Conservation (phyloP, 2,329 filamentous ascomycete species). For the Pleurostoma richardsiae region DNA sequence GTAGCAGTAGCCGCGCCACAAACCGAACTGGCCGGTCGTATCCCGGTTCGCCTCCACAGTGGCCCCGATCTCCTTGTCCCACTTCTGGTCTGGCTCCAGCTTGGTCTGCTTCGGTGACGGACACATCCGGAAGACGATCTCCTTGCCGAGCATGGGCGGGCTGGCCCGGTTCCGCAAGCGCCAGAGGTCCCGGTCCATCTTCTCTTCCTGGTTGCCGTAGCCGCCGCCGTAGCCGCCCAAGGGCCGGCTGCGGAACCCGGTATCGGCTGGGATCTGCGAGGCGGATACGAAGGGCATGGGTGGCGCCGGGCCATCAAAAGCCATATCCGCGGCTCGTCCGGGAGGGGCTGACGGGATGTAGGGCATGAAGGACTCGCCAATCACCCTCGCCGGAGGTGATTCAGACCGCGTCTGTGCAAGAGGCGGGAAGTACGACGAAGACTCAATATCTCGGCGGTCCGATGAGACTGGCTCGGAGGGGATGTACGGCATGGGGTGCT, state of each 20-base stretch:
- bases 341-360: slow-evolving; percentile 21
- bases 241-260: slow-evolving; percentile 30
- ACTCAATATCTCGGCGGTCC: background rate
- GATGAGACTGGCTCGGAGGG: slow-evolving; percentile 19
- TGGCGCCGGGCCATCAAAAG: slow-evolving; percentile 10
- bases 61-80: slow-evolving; percentile 39
- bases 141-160: slow-evolving; percentile 83
- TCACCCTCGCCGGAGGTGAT: slow-evolving; percentile 17
- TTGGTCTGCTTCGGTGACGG: slow-evolving; percentile 79
- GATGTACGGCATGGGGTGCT: slow-evolving; percentile 22
- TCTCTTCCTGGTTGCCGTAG: slow-evolving; percentile 40
- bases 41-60: slow-evolving; percentile 47
- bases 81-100: slow-evolving; percentile 72
- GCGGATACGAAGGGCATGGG: slow-evolving; percentile 8
- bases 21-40: slow-evolving; percentile 53
- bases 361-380: slow-evolving; percentile 24
- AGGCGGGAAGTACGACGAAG: slow-evolving; percentile 10
- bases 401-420: slow-evolving; percentile 3
- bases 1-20: slow-evolving; percentile 75
- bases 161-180: slow-evolving; percentile 44
- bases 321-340: slow-evolving; percentile 18
- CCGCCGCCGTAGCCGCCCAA: slow-evolving; percentile 26
- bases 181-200: slow-evolving; percentile 36
- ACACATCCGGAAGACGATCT: slow-evolving; percentile 77
- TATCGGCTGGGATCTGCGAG: slow-evolving; percentile 32